phyloP scores from a whole-genome alignment of 2,329 filamentous ascomycete genomes.

The Mycogone perniciosa region DNA sequence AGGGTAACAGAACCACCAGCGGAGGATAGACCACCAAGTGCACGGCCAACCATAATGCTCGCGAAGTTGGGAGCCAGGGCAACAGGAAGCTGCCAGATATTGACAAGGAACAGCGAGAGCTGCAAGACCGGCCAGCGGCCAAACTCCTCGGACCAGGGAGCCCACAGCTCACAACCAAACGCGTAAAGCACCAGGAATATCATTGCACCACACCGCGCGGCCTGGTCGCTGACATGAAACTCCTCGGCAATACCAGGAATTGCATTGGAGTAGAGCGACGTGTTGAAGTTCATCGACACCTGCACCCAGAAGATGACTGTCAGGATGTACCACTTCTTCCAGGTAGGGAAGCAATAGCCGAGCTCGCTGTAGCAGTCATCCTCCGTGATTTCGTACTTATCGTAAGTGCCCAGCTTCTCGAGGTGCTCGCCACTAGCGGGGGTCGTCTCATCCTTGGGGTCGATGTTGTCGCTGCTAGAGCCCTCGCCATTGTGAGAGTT shows the following conservation, averaged over 20 bases:
- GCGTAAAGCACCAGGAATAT: constrained; percentile 76
- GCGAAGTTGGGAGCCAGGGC: constrained; percentile 68
- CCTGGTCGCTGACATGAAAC: constrained; percentile 61
- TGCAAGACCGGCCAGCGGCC: constrained; percentile 73
- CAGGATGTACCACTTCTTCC: constrained; percentile 68
- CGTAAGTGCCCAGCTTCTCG: constrained; percentile 32
- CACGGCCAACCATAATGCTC: constrained; percentile 62
- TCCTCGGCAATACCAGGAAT: constrained; percentile 58
- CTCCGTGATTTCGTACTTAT: constrained; percentile 43
- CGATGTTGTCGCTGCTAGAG: constrained; percentile 12
- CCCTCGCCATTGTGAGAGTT: constrained; percentile 10
- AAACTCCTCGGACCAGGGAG: constrained; percentile 79
- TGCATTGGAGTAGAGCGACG: constrained; percentile 66
- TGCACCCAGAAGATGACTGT: constrained; percentile 69
- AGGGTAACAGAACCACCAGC: constrained; percentile 68
- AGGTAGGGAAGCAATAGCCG: constrained; percentile 52
- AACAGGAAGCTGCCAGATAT: constrained; percentile 68
- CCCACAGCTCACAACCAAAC: constrained; percentile 84
- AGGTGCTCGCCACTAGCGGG: constrained; percentile 29
- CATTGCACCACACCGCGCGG: constrained; percentile 66
- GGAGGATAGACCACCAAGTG: constrained; percentile 62
- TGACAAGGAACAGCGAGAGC: constrained; percentile 66
- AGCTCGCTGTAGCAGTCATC: constrained; percentile 60
- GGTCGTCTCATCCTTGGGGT: constrained; percentile 8
- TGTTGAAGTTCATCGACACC: constrained; percentile 75